A percentile compares a stretch with the other conserved stretches of the same genome.
These are phyloP conservation scores for Diaporthe capsici DNA, from an alignment of 2,329 filamentous ascomycete genomes.

Conservation along the genomic window DNA sequence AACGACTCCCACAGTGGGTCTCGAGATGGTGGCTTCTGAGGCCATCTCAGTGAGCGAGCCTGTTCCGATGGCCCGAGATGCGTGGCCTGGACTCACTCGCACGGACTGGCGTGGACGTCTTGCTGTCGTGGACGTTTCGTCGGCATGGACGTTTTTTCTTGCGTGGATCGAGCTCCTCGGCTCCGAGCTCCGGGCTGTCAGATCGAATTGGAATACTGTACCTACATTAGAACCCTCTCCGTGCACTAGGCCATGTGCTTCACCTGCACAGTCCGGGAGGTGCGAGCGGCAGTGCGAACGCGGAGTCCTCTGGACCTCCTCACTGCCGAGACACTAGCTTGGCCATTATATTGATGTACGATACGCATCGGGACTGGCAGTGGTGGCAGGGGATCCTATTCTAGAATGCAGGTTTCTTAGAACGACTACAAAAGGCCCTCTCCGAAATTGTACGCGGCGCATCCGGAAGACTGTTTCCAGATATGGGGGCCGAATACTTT, in stretches of 20 bases:
- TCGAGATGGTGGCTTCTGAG: slow-evolving; percentile 3
- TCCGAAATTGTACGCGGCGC: neutral
- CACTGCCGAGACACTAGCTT: slow-evolving; percentile 10
- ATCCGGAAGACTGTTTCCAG: neutral
- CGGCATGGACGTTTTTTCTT: neutral
- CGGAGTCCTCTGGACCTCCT: neutral
- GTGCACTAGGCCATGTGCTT: neutral
- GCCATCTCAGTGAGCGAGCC: neutral
- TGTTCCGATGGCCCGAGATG: neutral
- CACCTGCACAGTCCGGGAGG: neutral
- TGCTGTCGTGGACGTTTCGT: neutral
- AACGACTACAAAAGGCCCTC: slow-evolving; percentile 1
- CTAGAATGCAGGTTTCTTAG: neutral
- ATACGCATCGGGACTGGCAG: neutral
- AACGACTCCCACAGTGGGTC: neutral
- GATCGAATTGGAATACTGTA: neutral
- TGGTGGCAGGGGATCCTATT: slow-evolving; percentile 1
- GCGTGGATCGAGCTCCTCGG: neutral
- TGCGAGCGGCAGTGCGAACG: neutral
- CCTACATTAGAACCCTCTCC: neutral
- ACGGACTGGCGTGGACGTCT: slow-evolving; percentile 5
- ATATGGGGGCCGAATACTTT: neutral
- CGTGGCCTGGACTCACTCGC: slow-evolving; percentile 3
- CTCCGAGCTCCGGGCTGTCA: neutral
- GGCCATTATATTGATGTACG: neutral